A percentile compares a stretch with the other conserved stretches of the same genome.
These are phyloP conservation scores for Rhodomyrtus psidioides DNA, from an alignment of 441 rosid genomes.

Conservation along the genomic window DNA sequence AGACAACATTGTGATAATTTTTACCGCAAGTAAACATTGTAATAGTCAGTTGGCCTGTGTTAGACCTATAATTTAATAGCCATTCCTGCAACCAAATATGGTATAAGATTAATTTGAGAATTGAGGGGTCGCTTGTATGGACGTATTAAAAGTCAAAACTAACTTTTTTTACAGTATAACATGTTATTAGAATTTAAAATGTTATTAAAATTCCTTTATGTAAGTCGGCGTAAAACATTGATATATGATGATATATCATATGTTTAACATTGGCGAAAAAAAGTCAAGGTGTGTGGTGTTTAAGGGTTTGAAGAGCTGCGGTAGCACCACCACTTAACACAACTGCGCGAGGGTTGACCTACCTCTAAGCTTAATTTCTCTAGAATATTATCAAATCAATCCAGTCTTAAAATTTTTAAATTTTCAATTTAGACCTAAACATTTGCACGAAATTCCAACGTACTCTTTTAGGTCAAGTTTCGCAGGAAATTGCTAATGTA, in stretches of 20 bases:
- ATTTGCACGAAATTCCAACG: background rate
- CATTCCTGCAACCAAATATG: background rate
- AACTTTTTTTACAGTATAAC: too few relatives aligned
- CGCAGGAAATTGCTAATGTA: too few relatives aligned
- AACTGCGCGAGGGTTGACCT: background rate
- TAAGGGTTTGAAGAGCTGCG: too few relatives aligned
- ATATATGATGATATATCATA: too few relatives aligned
- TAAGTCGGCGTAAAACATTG: too few relatives aligned
- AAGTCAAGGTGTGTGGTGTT: too few relatives aligned
- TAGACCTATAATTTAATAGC: background rate
- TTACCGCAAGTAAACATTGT: background rate
- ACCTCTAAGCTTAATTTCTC: background rate
- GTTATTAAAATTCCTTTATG: too few relatives aligned
- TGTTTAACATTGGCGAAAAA: too few relatives aligned
- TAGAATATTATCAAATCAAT: background rate
- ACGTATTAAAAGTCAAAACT: background rate
- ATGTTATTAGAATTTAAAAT: too few relatives aligned
- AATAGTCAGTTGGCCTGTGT: background rate
- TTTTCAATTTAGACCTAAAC: too few relatives aligned
- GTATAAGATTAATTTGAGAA: background rate
- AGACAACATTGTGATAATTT: background rate
- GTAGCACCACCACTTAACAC: too few relatives aligned
- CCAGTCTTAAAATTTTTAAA: background rate
- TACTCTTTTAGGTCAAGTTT: too few relatives aligned
- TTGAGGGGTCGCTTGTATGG: background rate